phyloP scores from a whole-genome alignment of 2,329 filamentous ascomycete species.

The Aureobasidium namibiae region DNA sequence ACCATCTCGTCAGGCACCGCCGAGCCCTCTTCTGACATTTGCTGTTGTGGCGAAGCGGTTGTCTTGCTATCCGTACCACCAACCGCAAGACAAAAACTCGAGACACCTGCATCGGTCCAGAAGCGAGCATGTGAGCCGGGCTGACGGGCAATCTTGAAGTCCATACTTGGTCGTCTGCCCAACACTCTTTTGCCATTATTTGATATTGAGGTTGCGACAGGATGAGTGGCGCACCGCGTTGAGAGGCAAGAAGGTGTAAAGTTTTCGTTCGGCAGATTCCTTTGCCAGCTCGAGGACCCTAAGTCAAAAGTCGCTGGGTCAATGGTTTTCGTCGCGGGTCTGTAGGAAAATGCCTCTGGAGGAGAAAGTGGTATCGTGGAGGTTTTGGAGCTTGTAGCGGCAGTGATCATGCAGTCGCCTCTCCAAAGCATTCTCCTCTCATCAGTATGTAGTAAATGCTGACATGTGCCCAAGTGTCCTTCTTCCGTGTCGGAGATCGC shows the following conservation, averaged over 20 bases:
- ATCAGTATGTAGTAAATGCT: background rate
- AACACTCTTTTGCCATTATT: background rate
- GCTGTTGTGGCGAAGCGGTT: background rate
- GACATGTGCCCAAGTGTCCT: background rate
- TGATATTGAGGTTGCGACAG: background rate
- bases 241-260: background rate
- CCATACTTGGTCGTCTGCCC: background rate
- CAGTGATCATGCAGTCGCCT: slow-evolving; percentile 6
- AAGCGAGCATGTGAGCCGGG: background rate
- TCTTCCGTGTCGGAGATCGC: background rate
- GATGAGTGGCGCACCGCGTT: background rate
- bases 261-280: background rate
- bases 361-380: background rate
- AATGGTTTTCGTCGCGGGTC: background rate
- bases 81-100: background rate
- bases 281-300: background rate
- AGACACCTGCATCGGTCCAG: background rate
- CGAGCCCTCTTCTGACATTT: background rate
- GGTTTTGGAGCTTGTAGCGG: background rate
- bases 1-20: background rate
- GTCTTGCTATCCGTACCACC: background rate
- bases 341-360: background rate
- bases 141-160: background rate
- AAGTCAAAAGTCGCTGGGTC: background rate
- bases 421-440: background rate